A percentile compares a stretch with the other conserved stretches of the same genome.
Evolutionary conservation across 2,329 filamentous ascomycete species (phyloP).

Genomic region (Aspergillus tubingensis): DNA sequence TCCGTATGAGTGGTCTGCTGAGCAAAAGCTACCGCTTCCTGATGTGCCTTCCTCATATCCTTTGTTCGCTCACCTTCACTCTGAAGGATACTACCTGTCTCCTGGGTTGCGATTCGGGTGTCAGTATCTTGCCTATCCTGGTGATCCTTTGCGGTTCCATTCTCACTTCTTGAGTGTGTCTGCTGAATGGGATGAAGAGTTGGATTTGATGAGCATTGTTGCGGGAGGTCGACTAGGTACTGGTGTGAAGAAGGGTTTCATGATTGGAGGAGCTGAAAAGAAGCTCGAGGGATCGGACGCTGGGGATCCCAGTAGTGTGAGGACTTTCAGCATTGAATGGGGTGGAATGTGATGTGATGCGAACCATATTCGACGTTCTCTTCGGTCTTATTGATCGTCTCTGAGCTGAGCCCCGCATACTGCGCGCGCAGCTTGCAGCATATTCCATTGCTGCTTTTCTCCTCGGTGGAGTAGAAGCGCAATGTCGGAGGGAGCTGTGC

Average conservation of each 20-base stretch:
- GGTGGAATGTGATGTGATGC: conserved; percentile 71
- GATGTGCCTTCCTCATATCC: conserved; percentile 61
- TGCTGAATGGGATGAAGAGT: conserved; percentile 82
- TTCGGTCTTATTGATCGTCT: not conserved
- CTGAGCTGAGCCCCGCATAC: not conserved
- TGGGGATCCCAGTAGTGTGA: conserved; percentile 45
- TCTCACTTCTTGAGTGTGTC: conserved; percentile 89
- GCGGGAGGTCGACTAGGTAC: conserved; percentile 86
- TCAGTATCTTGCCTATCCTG: conserved; percentile 91
- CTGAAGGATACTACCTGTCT: conserved; percentile 79
- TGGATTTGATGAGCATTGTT: conserved; percentile 81
- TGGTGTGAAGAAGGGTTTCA: conserved; percentile 91
- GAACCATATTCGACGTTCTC: not conserved
- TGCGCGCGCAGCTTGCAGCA: not conserved
- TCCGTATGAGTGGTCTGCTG: conserved; percentile 32
- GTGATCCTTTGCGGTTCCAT: conserved; percentile 91
- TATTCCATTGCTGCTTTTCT: not conserved
- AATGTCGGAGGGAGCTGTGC: not conserved
- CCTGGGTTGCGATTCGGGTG: conserved; percentile 93
- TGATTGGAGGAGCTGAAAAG: conserved; percentile 71
- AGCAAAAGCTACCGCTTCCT: conserved; percentile 32
- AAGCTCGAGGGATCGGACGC: conserved; percentile 40
- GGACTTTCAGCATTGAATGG: conserved; percentile 89
- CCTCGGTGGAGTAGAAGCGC: not conserved
- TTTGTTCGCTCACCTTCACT: conserved; percentile 78